Base-by-base conservation (phyloP, 1,284 basidiomycete genomes). In the Cryptococcus floricola region DNA sequence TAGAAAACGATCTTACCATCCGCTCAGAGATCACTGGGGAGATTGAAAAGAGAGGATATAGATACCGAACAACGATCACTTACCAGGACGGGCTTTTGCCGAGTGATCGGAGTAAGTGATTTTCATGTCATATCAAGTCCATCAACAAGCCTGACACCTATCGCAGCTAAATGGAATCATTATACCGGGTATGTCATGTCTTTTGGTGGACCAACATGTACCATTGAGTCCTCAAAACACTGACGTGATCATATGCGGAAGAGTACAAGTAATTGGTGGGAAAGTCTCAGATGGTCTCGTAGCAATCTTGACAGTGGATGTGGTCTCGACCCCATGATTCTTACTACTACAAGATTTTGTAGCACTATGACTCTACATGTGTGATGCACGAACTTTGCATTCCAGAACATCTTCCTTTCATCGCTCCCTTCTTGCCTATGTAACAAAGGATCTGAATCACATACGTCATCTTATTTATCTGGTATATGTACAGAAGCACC, bases 131-230 rank as follows among this genome's bases (percentile, higher is more conserved):
- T 12, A 28, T 18, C 5, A 16, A 49, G 23, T 23, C 2, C 14
- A 41, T 2, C 10, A 23, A 37, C 13, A 27, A 48, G 31, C n/a
- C 19, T 28, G 31, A 44, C 27, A n/a, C 10, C 0, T 18, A 12
- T 47, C n/a, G 14, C 9, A 59, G 57, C 53, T 39, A 19, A 38
- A 27, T 59, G 57, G 57, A 59, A 59, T 39, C 57, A 59, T 23
- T 59, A 52, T 53, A 47, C 48, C 27, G 46, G 46, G 57, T 59
- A 41, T 45, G 57, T 37, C 19, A 37, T 7, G 8, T 23, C 42
- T 18, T 13, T 9, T 12, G 0, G 23, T 23, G 23, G 23, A 23
- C 23, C 23, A 19, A 1, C 19, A 19, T 19, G 19, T 19, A 19
- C 19, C 19, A 19, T 19, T 19, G 19, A 19, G 19, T 1, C 19